Evolutionary conservation across 352 stramenopile genomes (phyloP).

Genomic region (Phytopythium kandeliae): DNA sequence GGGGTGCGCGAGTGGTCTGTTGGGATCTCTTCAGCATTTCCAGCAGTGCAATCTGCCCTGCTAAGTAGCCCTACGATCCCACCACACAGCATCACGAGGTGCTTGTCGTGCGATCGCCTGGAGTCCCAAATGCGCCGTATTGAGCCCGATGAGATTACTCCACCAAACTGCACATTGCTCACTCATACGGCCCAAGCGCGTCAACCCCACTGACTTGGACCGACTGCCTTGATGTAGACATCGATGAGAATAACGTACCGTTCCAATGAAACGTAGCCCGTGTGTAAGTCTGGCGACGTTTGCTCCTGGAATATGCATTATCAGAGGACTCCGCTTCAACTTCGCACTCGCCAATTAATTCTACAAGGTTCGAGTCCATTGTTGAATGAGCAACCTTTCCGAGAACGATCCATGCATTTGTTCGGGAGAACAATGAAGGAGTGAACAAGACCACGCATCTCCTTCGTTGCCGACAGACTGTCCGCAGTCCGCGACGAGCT

Average conservation of each 20-base stretch:
- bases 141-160: slow-evolving; percentile 36
- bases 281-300: too few species aligned
- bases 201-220: slow-evolving; percentile 43
- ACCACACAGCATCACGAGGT: slow-evolving; percentile 14
- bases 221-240: too few species aligned
- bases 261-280: too few species aligned
- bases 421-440: background rate
- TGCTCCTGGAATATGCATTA: background rate
- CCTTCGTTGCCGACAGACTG: too few species aligned
- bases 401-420: background rate
- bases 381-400: background rate
- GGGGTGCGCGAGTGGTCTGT: too few species aligned
- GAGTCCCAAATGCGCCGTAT: slow-evolving; percentile 32
- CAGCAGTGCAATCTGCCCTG: too few species aligned
- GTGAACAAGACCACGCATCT: too few species aligned
- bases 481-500: background rate
- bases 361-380: background rate
- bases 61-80: too few species aligned
- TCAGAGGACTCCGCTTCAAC: background rate
- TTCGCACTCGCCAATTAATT: background rate
- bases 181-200: slow-evolving; percentile 26
- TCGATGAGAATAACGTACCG: slow-evolving; percentile 8
- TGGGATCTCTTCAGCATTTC: too few species aligned
- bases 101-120: slow-evolving; percentile 13
- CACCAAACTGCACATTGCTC: slow-evolving; percentile 29